phyloP scores from a whole-genome alignment of 768 basidiomycete species.

The Trametes gibbosa region DNA sequence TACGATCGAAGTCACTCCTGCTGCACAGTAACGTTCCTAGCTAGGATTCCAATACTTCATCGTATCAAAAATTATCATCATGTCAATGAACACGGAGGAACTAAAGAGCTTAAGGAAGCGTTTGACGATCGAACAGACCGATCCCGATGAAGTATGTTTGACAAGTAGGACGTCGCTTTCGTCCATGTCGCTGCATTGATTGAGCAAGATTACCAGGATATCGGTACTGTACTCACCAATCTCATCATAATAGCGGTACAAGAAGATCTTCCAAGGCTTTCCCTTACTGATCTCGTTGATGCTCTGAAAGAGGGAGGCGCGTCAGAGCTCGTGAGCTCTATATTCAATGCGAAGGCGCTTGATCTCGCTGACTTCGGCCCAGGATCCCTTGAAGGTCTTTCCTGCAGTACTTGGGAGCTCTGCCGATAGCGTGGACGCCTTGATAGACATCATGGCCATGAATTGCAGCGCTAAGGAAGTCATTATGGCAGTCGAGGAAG shows the following conservation, averaged over 20 bases:
- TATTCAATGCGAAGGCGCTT: not conserved
- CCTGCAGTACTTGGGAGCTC: conserved; percentile 34
- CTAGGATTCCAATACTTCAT: too few species aligned
- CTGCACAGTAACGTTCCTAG: too few species aligned
- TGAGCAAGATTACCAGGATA: conserved; percentile 18
- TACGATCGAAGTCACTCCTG: too few species aligned
- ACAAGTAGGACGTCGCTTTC: too few species aligned
- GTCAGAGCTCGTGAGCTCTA: conserved; percentile 18
- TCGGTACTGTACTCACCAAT: conserved; percentile 15
- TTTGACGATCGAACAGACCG: not conserved
- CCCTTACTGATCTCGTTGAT: conserved; percentile 8
- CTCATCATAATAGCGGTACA: conserved; percentile 19
- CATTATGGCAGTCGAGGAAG: conserved; percentile 41
- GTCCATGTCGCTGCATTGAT: not conserved
- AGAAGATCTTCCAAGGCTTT: conserved; percentile 12
- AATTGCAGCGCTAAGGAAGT: conserved; percentile 40
- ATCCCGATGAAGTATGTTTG: conserved; percentile 12
- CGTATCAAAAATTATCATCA: too few species aligned
- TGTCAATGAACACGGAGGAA: too few species aligned
- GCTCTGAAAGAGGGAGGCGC: conserved; percentile 17
- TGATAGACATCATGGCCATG: conserved; percentile 34
- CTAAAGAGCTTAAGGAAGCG: not conserved
- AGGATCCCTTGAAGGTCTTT: conserved; percentile 43
- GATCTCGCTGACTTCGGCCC: not conserved
- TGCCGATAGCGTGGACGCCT: conserved; percentile 29